Evolutionary conservation across 1,284 basidiomycete species (phyloP).

Genomic region (Ceratobasidium theobromae): DNA sequence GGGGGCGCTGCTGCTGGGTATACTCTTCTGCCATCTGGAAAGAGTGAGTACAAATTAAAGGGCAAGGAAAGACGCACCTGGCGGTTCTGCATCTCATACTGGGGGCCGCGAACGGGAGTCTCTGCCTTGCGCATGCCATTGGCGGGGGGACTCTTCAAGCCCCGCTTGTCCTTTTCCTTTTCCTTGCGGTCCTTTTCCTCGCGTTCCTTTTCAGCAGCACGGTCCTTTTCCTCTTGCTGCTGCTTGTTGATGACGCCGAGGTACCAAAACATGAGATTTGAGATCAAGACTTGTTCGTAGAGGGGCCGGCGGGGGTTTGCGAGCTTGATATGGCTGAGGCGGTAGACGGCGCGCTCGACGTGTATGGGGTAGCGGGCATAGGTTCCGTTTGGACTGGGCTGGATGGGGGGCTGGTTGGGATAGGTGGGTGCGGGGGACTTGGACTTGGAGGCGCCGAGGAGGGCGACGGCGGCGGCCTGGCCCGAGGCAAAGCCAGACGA

Average conservation of each 20-base stretch:
- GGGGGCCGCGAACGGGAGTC: constrained; percentile 81
- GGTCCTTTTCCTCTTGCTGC: constrained; percentile 46
- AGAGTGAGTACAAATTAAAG: neutral
- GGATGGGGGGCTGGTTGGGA: constrained; percentile 42
- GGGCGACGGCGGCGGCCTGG: constrained; percentile 77
- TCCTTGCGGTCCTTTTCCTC: constrained; percentile 38
- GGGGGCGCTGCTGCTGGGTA: constrained; percentile 7
- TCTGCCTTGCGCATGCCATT: constrained; percentile 68
- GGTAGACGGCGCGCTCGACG: constrained; percentile 96
- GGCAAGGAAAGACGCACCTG: constrained; percentile 55
- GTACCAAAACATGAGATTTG: constrained; percentile 99
- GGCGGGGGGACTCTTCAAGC: constrained; percentile 47
- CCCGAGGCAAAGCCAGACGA: constrained; percentile 56
- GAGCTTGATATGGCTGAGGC: constrained; percentile 96
- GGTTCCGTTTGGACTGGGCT: constrained; percentile 54
- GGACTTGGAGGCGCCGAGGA: constrained; percentile 79
- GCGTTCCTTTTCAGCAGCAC: constrained; percentile 36
- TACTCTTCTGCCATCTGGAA: constrained; percentile 25
- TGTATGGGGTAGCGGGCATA: constrained; percentile 94
- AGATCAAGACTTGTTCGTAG: constrained; percentile 98
- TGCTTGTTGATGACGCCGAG: constrained; percentile 91
- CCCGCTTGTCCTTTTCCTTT: constrained; percentile 52
- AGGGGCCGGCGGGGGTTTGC: constrained; percentile 94
- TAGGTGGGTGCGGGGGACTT: constrained; percentile 63
- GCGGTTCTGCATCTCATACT: constrained; percentile 90